These are phyloP conservation scores for Arthroderma sp. DNA, from an alignment of 2,329 filamentous ascomycete genomes.

Conservation along the genomic window DNA sequence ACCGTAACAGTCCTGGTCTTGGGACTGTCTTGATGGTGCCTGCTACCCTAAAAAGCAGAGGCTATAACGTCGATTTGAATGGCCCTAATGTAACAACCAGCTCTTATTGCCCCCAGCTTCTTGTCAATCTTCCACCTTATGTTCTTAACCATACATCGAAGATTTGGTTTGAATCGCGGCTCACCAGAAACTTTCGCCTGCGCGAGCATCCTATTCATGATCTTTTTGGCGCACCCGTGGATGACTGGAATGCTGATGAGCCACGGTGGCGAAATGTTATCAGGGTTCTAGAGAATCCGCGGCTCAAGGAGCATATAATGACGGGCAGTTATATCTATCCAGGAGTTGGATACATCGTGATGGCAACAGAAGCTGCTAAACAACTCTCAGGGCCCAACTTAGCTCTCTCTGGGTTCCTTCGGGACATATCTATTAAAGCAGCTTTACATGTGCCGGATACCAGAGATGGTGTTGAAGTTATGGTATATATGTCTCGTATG, in stretches of 20 bases:
- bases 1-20: slow-evolving; percentile 11
- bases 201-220: slow-evolving; percentile 9
- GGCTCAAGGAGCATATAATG: slow-evolving; percentile 23
- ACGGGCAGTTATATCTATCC: slow-evolving; percentile 11
- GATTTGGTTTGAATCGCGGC: slow-evolving; percentile 16
- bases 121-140: slow-evolving; percentile 17
- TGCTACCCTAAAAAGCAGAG: slow-evolving; percentile 12
- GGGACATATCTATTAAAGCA: slow-evolving; percentile 20
- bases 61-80: slow-evolving; percentile 10
- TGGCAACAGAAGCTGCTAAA: slow-evolving; percentile 13
- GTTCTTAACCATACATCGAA: slow-evolving; percentile 12
- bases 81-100: slow-evolving; percentile 10
- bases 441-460: slow-evolving; percentile 23
- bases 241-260: slow-evolving; percentile 20
- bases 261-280: slow-evolving; percentile 17
- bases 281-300: slow-evolving; percentile 22
- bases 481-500: slow-evolving; percentile 18
- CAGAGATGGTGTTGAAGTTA: slow-evolving; percentile 23
- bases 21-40: slow-evolving; percentile 9
- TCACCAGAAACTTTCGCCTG: slow-evolving; percentile 14
- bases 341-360: slow-evolving; percentile 8
- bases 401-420: slow-evolving; percentile 8
- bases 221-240: slow-evolving; percentile 15
- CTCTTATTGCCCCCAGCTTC: neutral
- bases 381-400: slow-evolving; percentile 11